Evolutionary conservation across 345 rosid species (phyloP), one percentile per base, ranked within the genome.

Genomic region (Pugionium dolabratum): DNA sequence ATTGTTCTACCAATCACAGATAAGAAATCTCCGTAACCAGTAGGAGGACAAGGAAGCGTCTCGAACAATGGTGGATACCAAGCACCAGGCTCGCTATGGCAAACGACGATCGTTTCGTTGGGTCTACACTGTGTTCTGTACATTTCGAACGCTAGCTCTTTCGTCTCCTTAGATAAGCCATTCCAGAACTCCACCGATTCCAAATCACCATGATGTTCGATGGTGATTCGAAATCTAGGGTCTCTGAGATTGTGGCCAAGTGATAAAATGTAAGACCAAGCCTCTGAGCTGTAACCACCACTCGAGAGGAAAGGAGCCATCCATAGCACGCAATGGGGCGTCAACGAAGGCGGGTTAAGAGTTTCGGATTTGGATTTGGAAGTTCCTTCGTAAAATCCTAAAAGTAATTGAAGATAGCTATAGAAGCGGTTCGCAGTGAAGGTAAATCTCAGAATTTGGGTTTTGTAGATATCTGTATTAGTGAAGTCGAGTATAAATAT

Each of bases 71-170:
- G 91, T 0, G 98, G 96, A 57, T 86, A 69, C 96, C 98, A 89
- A 70, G 95, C 98, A 49, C 98, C 92, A 37, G 96, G 98, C 79
- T 89, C 96, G 57, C 98, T 91, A 55, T 89, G 96, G 69, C 98
- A 91, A 18, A 91, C 71, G 28, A 89, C 94, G 42, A 89, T 62
- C 40, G 92, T 91, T 77, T 83, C 83, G 68, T 85, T 81, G 10
- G 66, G 57, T 9, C 46, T 72, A 54, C 98, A 87, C 53, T 79
- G 51, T 1, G 84, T 79, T 35, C 6, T 74, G 49, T 85, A 59
- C 77, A 91, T 82, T 62, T 79, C 71, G 33, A 74, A 27, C 1
- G 86, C 92, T 64, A 85, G 6, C 32, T 69, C 66, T 74, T 62
- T 84, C 0, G 72, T 27, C 51, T 85, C 66, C 35, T 37, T 59